phyloP scores from a whole-genome alignment of 257 asterid species.

The Solanum sitiens region DNA sequence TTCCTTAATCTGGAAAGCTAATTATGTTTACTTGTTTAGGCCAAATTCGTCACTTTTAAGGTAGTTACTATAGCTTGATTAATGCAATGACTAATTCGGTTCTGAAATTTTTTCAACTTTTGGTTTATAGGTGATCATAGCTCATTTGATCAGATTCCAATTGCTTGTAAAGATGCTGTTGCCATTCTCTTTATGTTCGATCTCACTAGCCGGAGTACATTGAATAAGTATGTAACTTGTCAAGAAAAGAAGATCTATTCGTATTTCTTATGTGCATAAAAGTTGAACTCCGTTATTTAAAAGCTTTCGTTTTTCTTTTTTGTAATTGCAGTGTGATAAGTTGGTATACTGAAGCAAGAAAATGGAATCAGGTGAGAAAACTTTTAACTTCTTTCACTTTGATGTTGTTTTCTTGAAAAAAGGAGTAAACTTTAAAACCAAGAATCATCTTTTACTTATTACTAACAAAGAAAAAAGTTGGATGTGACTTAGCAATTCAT shows the following conservation, averaged over 20 bases:
- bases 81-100: not conserved
- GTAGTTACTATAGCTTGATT: not conserved
- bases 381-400: slow-evolving; percentile 4
- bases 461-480: not conserved
- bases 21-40: not conserved
- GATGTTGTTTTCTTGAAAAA: slow-evolving; percentile 5
- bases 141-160: slow-evolving; percentile 71
- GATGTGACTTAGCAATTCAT: not conserved
- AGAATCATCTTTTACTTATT: not conserved
- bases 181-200: slow-evolving; percentile 87
- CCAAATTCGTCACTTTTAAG: not conserved
- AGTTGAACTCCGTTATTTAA: not conserved
- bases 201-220: slow-evolving; percentile 71
- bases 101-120: not conserved
- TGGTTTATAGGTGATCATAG: slow-evolving; percentile 40
- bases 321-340: slow-evolving; percentile 49
- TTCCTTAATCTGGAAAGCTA: not conserved
- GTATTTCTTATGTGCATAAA: not conserved
- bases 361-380: slow-evolving; percentile 76
- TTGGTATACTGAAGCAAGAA: slow-evolving; percentile 77
- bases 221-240: slow-evolving; percentile 38
- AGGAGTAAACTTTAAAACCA: not conserved
- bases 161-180: slow-evolving; percentile 89
- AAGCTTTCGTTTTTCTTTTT: not conserved
- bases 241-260: not conserved